A percentile compares a stretch with the other conserved stretches of the same genome.
phyloP scores from a whole-genome alignment of 2,329 filamentous ascomycete species.

The Chaetomiaceae sp. region DNA sequence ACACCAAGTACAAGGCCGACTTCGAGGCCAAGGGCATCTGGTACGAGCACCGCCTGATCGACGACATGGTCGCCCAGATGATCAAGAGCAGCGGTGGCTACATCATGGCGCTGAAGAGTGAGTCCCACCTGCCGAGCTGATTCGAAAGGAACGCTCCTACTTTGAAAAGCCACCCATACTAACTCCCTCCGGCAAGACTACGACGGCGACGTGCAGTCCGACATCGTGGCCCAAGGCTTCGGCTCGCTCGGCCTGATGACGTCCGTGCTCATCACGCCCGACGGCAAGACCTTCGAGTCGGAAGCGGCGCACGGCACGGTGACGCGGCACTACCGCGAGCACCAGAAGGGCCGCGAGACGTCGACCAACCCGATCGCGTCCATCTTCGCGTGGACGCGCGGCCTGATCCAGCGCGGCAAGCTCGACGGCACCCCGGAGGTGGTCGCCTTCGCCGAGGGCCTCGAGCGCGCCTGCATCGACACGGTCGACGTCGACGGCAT shows the following conservation, averaged over 20 bases:
- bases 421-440: conserved; percentile 91
- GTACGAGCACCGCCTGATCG: conserved; percentile 99
- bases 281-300: conserved; percentile 94
- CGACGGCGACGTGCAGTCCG: conserved; percentile 97
- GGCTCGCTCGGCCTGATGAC: conserved; percentile 98
- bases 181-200: conserved; percentile 64
- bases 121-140: too few relatives aligned
- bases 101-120: conserved; percentile 97
- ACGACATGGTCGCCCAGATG: conserved; percentile 99
- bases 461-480: conserved; percentile 91
- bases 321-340: conserved; percentile 95
- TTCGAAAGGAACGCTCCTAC: too few relatives aligned
- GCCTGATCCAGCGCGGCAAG: conserved; percentile 85
- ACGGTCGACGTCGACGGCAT: conserved; percentile 89
- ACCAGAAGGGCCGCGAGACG: conserved; percentile 96
- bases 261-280: conserved; percentile 91
- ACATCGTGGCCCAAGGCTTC: conserved; percentile 97
- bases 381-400: conserved; percentile 98
- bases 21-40: conserved; percentile 92
- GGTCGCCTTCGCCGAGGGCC: conserved; percentile 79
- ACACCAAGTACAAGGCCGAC: conserved; percentile 74
- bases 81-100: conserved; percentile 97
- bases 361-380: conserved; percentile 98
- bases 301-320: conserved; percentile 98
- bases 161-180: too few relatives aligned